These are phyloP conservation scores for Sicyos edulis DNA, from an alignment of 306 rosid species.

Conservation along the genomic window DNA sequence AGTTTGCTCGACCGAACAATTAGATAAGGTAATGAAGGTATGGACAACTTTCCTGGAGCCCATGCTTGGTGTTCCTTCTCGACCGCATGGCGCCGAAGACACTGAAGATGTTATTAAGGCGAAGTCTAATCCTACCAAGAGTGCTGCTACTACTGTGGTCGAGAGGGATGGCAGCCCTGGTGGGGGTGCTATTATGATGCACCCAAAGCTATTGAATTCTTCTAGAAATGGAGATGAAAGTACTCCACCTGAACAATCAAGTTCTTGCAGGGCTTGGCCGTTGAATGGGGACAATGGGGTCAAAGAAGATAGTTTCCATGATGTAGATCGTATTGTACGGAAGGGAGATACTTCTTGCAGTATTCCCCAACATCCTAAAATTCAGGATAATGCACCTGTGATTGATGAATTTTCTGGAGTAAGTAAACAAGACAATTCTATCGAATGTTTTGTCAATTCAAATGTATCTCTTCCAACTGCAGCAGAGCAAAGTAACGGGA, in stretches of 20 bases:
- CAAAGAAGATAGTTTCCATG: slow-evolving; percentile 57
- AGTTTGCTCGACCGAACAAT: slow-evolving; percentile 82
- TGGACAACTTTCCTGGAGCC: slow-evolving; percentile 97
- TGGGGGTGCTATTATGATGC: slow-evolving; percentile 36
- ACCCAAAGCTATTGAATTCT: slow-evolving; percentile 46
- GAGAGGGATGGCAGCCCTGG: slow-evolving; percentile 71
- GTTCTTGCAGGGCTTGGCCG: slow-evolving; percentile 64
- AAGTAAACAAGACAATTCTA: slow-evolving; percentile 54
- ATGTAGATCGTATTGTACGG: slow-evolving; percentile 38
- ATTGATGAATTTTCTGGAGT: slow-evolving; percentile 63
- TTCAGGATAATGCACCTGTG: slow-evolving; percentile 37
- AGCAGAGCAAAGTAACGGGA: slow-evolving; percentile 59
- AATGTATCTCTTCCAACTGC: slow-evolving; percentile 47
- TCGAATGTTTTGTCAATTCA: slow-evolving; percentile 49
- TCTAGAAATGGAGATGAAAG: slow-evolving; percentile 63
- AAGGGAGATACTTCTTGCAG: slow-evolving; percentile 45
- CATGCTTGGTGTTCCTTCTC: slow-evolving; percentile 76
- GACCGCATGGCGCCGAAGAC: slow-evolving; percentile 84
- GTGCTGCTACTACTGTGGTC: slow-evolving; percentile 41
- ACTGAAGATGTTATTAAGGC: slow-evolving; percentile 80
- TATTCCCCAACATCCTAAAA: slow-evolving; percentile 40
- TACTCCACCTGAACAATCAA: slow-evolving; percentile 66
- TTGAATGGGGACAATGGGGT: slow-evolving; percentile 54
- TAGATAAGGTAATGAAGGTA: slow-evolving; percentile 91
- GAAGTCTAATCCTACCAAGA: slow-evolving; percentile 43